These are phyloP conservation scores for Saposhnikovia divaricata DNA, from an alignment of 129 eudicot species.

Conservation along the genomic window DNA sequence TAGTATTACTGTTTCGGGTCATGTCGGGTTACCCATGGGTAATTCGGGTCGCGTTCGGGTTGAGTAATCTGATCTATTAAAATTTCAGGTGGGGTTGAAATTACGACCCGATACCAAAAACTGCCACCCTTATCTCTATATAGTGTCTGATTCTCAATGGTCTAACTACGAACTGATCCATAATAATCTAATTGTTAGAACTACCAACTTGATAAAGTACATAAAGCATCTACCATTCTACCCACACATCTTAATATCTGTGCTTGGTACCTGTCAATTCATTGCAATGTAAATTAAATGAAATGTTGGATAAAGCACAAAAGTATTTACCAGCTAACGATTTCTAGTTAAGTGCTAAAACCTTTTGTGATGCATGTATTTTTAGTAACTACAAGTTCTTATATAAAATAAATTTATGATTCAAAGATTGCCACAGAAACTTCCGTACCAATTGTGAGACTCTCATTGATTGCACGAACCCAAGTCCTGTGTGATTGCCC, in stretches of 20 bases:
- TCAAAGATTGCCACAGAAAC: background rate
- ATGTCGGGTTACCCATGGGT: too few relatives aligned
- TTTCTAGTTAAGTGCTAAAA: background rate
- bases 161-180: background rate
- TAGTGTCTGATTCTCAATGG: background rate
- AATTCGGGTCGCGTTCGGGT: too few relatives aligned
- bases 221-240: background rate
- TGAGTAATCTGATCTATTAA: too few relatives aligned
- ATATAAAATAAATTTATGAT: background rate
- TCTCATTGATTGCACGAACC: background rate
- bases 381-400: background rate
- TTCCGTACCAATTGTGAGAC: background rate
- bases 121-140: too few relatives aligned
- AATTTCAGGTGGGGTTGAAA: too few relatives aligned
- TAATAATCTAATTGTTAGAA: background rate
- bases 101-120: too few relatives aligned
- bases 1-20: too few relatives aligned
- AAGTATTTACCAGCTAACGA: background rate
- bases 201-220: background rate
- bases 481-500: background rate
- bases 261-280: background rate
- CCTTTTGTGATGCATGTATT: background rate
- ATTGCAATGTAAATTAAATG: background rate
- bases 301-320: background rate
- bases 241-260: background rate